Evolutionary conservation across 192 early-diverging fungal species (phyloP), one percentile per base, ranked within the genome.

Genomic region (Endogone sp.): DNA sequence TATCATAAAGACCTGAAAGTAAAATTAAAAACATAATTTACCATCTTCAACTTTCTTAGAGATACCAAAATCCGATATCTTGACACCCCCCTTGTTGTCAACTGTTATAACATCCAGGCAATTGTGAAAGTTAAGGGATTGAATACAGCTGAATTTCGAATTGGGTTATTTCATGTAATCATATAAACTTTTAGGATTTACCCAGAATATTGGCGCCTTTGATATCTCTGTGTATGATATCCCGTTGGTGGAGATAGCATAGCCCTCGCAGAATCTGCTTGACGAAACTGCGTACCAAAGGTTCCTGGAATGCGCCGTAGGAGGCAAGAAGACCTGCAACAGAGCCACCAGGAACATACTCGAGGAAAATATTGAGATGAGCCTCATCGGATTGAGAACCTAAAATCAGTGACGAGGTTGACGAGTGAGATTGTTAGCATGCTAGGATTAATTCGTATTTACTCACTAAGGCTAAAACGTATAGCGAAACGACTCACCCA

Each of bases 11-110:
- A 66, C 1, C 44, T 3, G 21, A 22, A 29, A 72, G 8, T 60
- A 71, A 2, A 21, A 61, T 71, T 74, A 56, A 6, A 22, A 76
- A 32, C 20, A 49, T 9, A 11, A 71, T 76, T 78, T 83, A 82
- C 84, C 83, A 60, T 92, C 88, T 72, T 93, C 92, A 2, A 93
- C 89, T 63, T 90, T 96, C 85, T 99, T 99, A 11, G 96, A 98
- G 60, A 98, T 98, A 8, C 98, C 98, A 86, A 99, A 99, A 76
- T 99, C 98, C 1, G 96, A 93, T 54, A 99, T 99, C 82, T 99
- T 99, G 57, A 93, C 94, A 29, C 90, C 86, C 2, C 95, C 96
- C 60, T 95, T 89, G 67, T 91, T 91, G 78, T 96, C 95, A 16
- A 99, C 91, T 62, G 85, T n/a, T n/a, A n/a, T n/a, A n/a, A 64